Percentiles rank a stretch among this genome's conserved stretches.
Evolutionary conservation across 2,329 filamentous ascomycete genomes (phyloP).

Genomic region (Ophiostoma ulmi): DNA sequence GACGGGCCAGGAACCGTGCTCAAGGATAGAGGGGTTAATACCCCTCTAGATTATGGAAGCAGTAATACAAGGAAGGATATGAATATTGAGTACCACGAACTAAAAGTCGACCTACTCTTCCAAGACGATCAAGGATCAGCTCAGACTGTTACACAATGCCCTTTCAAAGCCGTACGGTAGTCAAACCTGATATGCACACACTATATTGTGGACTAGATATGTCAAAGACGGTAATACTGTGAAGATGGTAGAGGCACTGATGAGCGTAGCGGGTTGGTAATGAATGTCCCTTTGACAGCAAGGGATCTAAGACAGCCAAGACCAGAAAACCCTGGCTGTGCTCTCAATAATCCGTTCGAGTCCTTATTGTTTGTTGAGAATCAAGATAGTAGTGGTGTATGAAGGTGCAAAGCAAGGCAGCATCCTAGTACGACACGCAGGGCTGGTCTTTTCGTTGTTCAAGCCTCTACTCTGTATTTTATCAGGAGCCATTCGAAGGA

Average conservation of each 20-base stretch:
- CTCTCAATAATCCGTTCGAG: not conserved
- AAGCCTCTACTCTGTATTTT: not conserved
- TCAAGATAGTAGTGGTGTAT: not conserved
- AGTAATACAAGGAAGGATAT: not conserved
- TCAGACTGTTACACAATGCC: not conserved
- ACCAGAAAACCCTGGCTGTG: not conserved
- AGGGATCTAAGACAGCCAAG: constrained; percentile 3
- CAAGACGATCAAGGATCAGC: not conserved
- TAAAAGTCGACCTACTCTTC: not conserved
- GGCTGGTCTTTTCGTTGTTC: not conserved
- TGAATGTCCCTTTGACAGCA: not conserved
- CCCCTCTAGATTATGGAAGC: not conserved
- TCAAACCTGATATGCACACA: not conserved
- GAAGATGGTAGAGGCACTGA: not conserved
- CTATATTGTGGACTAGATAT: not conserved
- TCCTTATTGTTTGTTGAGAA: not conserved
- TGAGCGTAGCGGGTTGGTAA: not conserved
- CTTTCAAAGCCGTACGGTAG: not conserved
- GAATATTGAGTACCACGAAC: not conserved
- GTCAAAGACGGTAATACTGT: not conserved
- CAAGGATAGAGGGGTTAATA: not conserved
- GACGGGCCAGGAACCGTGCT: constrained; percentile 8
- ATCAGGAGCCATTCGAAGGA: not conserved
- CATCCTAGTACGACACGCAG: not conserved
- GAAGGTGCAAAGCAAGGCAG: not conserved